Evolutionary conservation across 257 asterid species (phyloP).

Genomic region (Jaltomata sinuosa): DNA sequence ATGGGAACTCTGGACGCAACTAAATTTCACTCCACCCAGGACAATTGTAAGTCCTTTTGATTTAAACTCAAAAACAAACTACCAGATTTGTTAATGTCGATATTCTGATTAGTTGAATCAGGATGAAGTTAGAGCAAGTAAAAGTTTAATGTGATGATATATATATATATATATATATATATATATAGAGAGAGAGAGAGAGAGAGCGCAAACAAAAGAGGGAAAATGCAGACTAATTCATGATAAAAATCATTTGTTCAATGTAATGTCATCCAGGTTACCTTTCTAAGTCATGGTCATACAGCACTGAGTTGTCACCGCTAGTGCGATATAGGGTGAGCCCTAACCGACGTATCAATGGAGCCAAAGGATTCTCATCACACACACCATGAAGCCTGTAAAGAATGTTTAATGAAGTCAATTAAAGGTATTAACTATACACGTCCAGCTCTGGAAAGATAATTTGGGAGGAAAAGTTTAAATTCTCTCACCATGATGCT

Average conservation of each 20-base stretch:
- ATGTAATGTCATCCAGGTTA: conserved; percentile 2
- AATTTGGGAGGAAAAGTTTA: background rate
- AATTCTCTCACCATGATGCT: conserved; percentile 73
- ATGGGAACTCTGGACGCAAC: background rate
- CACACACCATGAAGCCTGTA: conserved; percentile 98
- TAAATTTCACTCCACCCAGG: background rate
- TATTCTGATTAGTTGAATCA: background rate
- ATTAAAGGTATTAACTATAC: background rate
- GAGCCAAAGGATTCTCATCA: conserved; percentile 97
- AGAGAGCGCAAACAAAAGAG: background rate
- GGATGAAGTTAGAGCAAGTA: background rate
- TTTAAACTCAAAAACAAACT: background rate
- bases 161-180: too few species aligned
- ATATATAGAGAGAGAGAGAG: background rate
- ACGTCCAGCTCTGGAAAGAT: background rate
- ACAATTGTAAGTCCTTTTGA: background rate
- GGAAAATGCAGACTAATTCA: background rate
- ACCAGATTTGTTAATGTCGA: background rate
- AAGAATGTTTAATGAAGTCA: background rate
- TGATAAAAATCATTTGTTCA: background rate
- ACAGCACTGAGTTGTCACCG: conserved; percentile 86
- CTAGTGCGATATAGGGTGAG: conserved; percentile 87
- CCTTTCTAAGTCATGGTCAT: conserved; percentile 99
- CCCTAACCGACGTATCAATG: conserved; percentile 78
- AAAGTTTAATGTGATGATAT: background rate